Evolutionary conservation across 2,329 filamentous ascomycete species (phyloP).

Genomic region (Endocalyx cinctus): DNA sequence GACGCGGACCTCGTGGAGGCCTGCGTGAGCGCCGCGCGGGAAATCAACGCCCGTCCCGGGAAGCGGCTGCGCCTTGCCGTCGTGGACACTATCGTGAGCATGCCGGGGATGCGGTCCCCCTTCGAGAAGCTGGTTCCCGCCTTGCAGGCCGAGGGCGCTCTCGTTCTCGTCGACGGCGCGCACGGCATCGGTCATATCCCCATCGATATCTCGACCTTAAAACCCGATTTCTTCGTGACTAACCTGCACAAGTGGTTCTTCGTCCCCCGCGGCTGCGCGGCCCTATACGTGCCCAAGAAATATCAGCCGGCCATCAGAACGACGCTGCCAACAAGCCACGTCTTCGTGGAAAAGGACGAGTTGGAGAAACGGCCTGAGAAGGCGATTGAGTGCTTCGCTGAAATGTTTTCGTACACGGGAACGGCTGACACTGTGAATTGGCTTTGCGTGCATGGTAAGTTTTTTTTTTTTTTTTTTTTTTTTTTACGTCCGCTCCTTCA

Average conservation of each 20-base stretch:
- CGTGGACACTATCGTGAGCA: slow-evolving; percentile 61
- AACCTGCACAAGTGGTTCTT: slow-evolving; percentile 69
- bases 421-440: slow-evolving; percentile 57
- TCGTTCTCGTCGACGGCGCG: slow-evolving; percentile 61
- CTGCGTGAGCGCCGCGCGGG: slow-evolving; percentile 45
- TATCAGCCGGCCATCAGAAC: slow-evolving; percentile 59
- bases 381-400: slow-evolving; percentile 21
- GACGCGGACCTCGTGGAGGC: slow-evolving; percentile 49
- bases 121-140: slow-evolving; percentile 54
- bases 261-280: slow-evolving; percentile 58
- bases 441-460: slow-evolving; percentile 43
- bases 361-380: neutral
- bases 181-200: slow-evolving; percentile 62
- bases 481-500: neutral
- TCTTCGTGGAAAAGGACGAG: slow-evolving; percentile 40
- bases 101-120: slow-evolving; percentile 60
- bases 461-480: neutral
- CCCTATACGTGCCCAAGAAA: slow-evolving; percentile 56
- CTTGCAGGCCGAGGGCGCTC: slow-evolving; percentile 50
- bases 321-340: slow-evolving; percentile 60
- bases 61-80: slow-evolving; percentile 53
- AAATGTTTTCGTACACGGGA: slow-evolving; percentile 43
- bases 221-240: slow-evolving; percentile 62
- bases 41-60: slow-evolving; percentile 29
- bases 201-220: slow-evolving; percentile 50